A percentile compares a stretch with the other conserved stretches of the same genome.
Evolutionary conservation across 345 rosid genomes (phyloP).

Genomic region (Brassica nigra): DNA sequence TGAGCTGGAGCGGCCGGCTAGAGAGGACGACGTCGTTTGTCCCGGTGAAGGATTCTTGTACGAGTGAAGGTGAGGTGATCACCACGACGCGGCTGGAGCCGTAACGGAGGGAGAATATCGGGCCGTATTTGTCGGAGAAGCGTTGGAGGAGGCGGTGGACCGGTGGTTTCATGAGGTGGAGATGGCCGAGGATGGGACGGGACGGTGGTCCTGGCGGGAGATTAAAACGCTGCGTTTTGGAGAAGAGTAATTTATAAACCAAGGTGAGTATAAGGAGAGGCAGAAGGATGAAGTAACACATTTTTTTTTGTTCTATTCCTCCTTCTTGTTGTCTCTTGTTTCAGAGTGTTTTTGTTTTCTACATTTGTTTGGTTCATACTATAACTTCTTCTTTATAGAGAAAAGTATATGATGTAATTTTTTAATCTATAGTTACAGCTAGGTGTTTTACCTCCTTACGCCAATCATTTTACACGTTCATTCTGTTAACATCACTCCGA

Average conservation of each 20-base stretch:
- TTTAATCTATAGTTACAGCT: no score
- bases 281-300: conserved; percentile 19
- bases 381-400: no score
- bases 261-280: background rate
- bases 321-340: no score
- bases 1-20: conserved; percentile 45
- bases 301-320: background rate
- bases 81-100: conserved; percentile 45
- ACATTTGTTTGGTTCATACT: no score
- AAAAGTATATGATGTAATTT: no score
- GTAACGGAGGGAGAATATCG: conserved; percentile 47
- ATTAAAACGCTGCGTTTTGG: background rate
- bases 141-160: conserved; percentile 40
- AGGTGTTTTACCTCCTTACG: no score
- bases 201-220: conserved; percentile 49
- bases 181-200: conserved; percentile 53
- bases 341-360: no score
- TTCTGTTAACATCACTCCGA: no score
- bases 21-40: conserved; percentile 56
- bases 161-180: conserved; percentile 51
- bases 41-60: conserved; percentile 52
- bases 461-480: no score
- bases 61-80: conserved; percentile 47
- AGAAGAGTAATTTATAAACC: conserved; percentile 7
- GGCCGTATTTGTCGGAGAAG: conserved; percentile 44